Conservation (phyloP, 2,329 filamentous ascomycete species). For the Aspergillus novofumigatus region DNA sequence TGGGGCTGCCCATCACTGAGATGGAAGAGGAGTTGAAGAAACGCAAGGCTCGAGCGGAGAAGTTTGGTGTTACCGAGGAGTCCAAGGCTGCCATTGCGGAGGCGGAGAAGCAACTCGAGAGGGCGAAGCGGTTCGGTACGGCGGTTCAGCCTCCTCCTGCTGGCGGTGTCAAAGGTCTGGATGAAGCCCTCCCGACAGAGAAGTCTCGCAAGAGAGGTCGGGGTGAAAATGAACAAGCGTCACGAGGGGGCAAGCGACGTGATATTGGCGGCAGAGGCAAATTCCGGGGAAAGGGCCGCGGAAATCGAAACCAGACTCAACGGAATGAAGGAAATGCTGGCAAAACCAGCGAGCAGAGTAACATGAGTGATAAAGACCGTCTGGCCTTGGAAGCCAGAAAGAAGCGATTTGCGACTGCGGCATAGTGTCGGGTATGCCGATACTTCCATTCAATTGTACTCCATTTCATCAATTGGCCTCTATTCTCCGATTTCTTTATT, state of each 20-base stretch:
- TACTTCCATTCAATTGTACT: constrained; percentile 2
- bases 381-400: constrained; percentile 45
- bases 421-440: constrained; percentile 15
- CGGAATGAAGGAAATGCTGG: constrained; percentile 13
- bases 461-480: constrained; percentile 7
- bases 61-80: constrained; percentile 45
- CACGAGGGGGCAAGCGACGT: constrained; percentile 41
- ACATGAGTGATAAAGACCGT: constrained; percentile 39
- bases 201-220: constrained; percentile 39
- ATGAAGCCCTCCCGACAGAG: constrained; percentile 44
- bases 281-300: constrained; percentile 21
- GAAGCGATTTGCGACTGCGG: constrained; percentile 41
- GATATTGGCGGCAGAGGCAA: constrained; percentile 33
- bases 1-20: constrained; percentile 41
- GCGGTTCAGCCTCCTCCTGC: constrained; percentile 17
- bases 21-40: constrained; percentile 45
- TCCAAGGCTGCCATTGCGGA: constrained; percentile 36
- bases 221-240: constrained; percentile 32
- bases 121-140: constrained; percentile 46
- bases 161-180: constrained; percentile 38
- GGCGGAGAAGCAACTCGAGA: constrained; percentile 42
- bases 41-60: constrained; percentile 47
- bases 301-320: constrained; percentile 20
- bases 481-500: constrained; percentile 9
- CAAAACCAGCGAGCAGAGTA: constrained; percentile 13